Base-by-base conservation (phyloP, 2,329 filamentous ascomycete genomes). In the Paraphaeosphaeria minitans region DNA sequence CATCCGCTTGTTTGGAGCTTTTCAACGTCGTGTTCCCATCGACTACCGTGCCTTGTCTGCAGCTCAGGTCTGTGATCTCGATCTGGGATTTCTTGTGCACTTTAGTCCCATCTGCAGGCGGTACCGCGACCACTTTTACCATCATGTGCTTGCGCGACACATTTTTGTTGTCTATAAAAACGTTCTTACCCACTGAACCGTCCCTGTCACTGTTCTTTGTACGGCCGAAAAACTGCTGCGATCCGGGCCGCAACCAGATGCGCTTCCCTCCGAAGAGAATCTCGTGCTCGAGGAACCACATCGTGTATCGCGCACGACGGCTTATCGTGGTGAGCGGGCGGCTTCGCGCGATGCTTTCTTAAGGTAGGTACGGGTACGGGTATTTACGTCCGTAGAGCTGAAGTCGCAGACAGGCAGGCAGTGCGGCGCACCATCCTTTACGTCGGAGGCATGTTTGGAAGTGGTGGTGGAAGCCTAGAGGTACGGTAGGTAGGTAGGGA, bases 121-220 rank as follows among this genome's bases (percentile, higher is more conserved):
- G 78, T 39, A 94, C 89, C 0, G 79, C 67, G 48, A 84, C 86
- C 7, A 98, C 87, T 43, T 87, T 84, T 52, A 99, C 88, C 33
- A 88, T 88, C 64, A 97, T 80, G 77, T 99, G 95, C 71, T 95
- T 92, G 57, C 94, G 85, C 33, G 95, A 99, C 50, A 99, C 91
- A 1, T 89, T 90, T 70, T 90, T 91, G 70, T 95, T 85, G 6
- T 89, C 85, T 65, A 97, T 90, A 24, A 85, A 87, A 63, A 69
- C 71, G n/a, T 67, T 72, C 51, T 70, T 75, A 33, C 56, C 57
- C 22, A 71, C 71, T 29, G 72, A 82, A 66, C 41, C 45, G 24
- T 71, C 66, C 45, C 69, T 64, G 22, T 72, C 70, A 86, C 87
- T 82, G 69, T 90, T 83, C 63, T 84, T 84, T 39, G 91, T 93